Evolutionary conservation across 2,329 filamentous ascomycete genomes (phyloP), one percentile per base, ranked within the genome.

Genomic region (Epichloe scottii): DNA sequence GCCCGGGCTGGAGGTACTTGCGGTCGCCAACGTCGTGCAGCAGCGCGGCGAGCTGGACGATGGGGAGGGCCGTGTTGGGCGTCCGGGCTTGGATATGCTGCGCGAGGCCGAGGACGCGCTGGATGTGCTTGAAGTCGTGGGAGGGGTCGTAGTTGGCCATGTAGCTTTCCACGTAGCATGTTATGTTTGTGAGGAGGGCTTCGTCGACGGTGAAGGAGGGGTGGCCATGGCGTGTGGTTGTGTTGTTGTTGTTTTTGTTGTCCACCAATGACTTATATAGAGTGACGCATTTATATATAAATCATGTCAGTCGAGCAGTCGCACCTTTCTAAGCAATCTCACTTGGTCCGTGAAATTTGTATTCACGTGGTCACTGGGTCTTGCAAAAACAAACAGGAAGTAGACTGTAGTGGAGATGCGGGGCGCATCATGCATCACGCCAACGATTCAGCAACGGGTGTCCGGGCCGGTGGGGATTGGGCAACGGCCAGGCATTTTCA

Each of bases 21-120:
- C 78, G 82, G 69, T 95, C 90, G 54, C 87, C 88, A 17, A 95
- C 83, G 60, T 95, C 90, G 69, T 95, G 90, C n/a, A 91, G 76
- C 4, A 90, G 75, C 1, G 86, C 87, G 2, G 81, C 73, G 26
- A 94, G 80, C 30, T 79, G 79, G 56, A 93, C 73, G 26, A 82
- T 66, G 11, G 72, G 69, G 4, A 68, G 69, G 30, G 58, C 51
- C 8, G 59, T 64, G 48, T 51, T 58, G 50, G 62, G 66, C 49
- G 82, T 77, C 40, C 67, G 64, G 46, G 71, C 61, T 52, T 86
- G 74, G 55, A 89, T 84, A 57, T 77, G 71, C 44, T 79, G 79
- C 6, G 89, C 79, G 37, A 93, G 78, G n/a, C 77, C 75, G 21
- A 89, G 70, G 21, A 96, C 89, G 49, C 90, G 84, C 55, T 81